A percentile compares a stretch with the other conserved stretches of the same genome.
Conservation (phyloP, 768 basidiomycete genomes). For the Boletus barrowsii region DNA sequence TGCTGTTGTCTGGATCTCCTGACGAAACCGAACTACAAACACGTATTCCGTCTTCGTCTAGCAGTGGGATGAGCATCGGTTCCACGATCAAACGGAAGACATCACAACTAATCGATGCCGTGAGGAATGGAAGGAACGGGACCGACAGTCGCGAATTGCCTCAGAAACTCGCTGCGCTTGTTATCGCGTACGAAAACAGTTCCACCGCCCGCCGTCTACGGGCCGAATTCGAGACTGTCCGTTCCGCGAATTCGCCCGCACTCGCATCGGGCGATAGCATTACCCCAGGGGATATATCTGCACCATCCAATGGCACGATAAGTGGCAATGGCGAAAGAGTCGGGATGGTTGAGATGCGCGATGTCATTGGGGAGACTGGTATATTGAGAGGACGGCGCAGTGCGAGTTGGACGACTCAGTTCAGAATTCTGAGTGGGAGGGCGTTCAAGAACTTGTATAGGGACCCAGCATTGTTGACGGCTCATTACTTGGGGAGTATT, state of each 20-base stretch:
- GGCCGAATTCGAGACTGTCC: constrained; percentile 55
- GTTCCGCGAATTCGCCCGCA: constrained; percentile 9
- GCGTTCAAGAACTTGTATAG: constrained; percentile 98
- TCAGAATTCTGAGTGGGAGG: constrained; percentile 88
- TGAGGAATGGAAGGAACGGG: constrained; percentile 36
- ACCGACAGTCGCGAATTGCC: constrained; percentile 38
- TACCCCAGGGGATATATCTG: neutral
- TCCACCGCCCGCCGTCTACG: constrained; percentile 59
- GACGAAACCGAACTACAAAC: constrained; percentile 56
- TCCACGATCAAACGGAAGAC: constrained; percentile 68
- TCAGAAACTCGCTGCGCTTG: constrained; percentile 66
- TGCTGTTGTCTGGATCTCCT: constrained; percentile 39
- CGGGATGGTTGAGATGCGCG: constrained; percentile 49
- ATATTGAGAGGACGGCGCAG: constrained; percentile 70
- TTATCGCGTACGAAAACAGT: constrained; percentile 68
- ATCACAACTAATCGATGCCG: constrained; percentile 65
- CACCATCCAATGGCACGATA: constrained; percentile 28
- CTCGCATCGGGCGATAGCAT: neutral
- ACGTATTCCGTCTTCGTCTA: constrained; percentile 26
- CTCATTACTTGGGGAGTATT: constrained; percentile 87
- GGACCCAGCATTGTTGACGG: constrained; percentile 85
- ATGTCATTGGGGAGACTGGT: constrained; percentile 66
- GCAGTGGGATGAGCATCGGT: constrained; percentile 41
- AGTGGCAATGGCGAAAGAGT: constrained; percentile 23
- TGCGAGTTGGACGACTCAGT: constrained; percentile 88